Evolutionary conservation across 768 basidiomycete species (phyloP).

Genomic region (Lactifluus echinatus): DNA sequence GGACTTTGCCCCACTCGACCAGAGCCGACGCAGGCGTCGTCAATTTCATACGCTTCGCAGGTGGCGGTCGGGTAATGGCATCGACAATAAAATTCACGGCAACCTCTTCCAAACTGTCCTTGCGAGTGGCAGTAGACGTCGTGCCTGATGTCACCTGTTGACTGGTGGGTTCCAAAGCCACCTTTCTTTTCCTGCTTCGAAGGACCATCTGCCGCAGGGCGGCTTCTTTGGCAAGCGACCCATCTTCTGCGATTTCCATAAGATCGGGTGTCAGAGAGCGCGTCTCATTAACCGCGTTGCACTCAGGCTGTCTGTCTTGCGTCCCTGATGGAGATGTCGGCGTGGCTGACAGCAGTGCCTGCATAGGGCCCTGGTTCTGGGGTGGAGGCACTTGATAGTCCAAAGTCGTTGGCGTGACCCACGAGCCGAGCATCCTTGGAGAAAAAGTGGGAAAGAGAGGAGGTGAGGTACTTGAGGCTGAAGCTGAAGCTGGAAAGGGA

Average conservation of each 20-base stretch:
- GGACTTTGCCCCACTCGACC: constrained; percentile 35
- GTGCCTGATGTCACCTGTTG: constrained; percentile 30
- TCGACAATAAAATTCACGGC: constrained; percentile 11
- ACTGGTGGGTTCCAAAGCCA: constrained; percentile 21
- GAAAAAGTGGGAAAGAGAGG: not conserved
- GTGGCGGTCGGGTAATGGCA: constrained; percentile 13
- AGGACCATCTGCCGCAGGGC: constrained; percentile 23
- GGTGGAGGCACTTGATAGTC: not conserved
- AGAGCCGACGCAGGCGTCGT: constrained; percentile 24
- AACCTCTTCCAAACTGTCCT: constrained; percentile 3
- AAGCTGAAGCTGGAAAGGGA: not conserved
- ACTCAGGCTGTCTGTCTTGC: not conserved
- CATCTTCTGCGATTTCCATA: constrained; percentile 5
- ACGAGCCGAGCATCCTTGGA: not conserved
- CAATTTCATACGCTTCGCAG: constrained; percentile 15
- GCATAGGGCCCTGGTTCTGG: not conserved
- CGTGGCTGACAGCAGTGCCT: not conserved
- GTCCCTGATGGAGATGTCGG: not conserved
- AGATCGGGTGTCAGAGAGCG: not conserved
- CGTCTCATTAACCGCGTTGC: not conserved
- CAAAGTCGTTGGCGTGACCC: not conserved
- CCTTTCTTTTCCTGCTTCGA: constrained; percentile 32
- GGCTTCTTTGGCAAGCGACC: constrained; percentile 37
- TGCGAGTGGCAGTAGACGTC: constrained; percentile 9
- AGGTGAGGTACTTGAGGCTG: not conserved